phyloP scores from a whole-genome alignment of 2,329 filamentous ascomycete species.

The Cyphellophora europaea region DNA sequence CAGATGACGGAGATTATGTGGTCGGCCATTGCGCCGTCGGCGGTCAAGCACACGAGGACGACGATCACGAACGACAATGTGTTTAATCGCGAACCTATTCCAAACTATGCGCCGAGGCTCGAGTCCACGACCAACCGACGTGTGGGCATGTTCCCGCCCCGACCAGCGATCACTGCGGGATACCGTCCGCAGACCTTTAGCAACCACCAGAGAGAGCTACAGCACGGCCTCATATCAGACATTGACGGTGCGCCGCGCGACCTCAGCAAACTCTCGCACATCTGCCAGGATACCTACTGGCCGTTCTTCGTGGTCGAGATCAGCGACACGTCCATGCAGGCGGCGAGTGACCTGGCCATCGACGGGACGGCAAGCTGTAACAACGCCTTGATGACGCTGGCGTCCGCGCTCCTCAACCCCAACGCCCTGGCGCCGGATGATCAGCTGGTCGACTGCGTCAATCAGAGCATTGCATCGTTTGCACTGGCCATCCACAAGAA shows the following conservation, averaged over 20 bases:
- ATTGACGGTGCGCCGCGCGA: slow-evolving; percentile 13
- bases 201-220: slow-evolving; percentile 13
- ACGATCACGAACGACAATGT: background rate
- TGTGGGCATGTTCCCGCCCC: slow-evolving; percentile 5
- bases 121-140: background rate
- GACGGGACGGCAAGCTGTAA: slow-evolving; percentile 16
- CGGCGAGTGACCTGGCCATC: slow-evolving; percentile 12
- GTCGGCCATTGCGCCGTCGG: too few relatives aligned
- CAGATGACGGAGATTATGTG: background rate
- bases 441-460: slow-evolving; percentile 10
- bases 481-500: slow-evolving; percentile 16
- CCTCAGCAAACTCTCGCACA: slow-evolving; percentile 16
- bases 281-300: slow-evolving; percentile 14
- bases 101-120: background rate
- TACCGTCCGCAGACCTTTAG: slow-evolving; percentile 11
- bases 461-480: slow-evolving; percentile 15
- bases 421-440: slow-evolving; percentile 4
- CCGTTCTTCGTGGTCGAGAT: slow-evolving; percentile 17
- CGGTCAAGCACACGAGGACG: background rate
- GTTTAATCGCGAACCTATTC: background rate
- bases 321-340: slow-evolving; percentile 12
- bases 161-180: slow-evolving; percentile 13
- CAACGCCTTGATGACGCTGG: slow-evolving; percentile 16
- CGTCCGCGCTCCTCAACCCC: slow-evolving; percentile 9
- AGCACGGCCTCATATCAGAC: slow-evolving; percentile 17